phyloP scores from a whole-genome alignment of 768 basidiomycete genomes.

The Hericium rajendrae region DNA sequence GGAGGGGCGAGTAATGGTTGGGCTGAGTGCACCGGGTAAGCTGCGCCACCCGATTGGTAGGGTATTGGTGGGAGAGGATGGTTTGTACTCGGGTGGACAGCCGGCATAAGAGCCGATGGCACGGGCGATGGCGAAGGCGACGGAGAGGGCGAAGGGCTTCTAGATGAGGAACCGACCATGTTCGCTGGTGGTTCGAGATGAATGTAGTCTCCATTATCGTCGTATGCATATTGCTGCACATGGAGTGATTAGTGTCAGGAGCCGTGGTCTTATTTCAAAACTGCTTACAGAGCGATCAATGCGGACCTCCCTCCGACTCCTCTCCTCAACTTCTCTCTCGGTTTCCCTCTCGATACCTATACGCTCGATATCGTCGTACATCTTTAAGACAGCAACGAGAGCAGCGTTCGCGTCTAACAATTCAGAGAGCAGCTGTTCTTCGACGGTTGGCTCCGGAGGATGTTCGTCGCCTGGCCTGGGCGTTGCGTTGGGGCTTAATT shows the following conservation, averaged over 20 bases:
- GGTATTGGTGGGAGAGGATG: conserved; percentile 31
- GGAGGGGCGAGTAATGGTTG: conserved; percentile 48
- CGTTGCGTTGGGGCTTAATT: conserved; percentile 1
- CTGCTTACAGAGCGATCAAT: conserved; percentile 56
- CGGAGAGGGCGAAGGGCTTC: conserved; percentile 35
- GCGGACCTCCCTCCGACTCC: conserved; percentile 57
- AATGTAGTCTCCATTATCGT: conserved; percentile 24
- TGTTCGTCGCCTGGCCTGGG: conserved; percentile 11
- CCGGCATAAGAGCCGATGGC: conserved; percentile 21
- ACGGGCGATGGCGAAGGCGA: conserved; percentile 31
- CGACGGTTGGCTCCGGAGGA: conserved; percentile 44
- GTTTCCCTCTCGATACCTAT: conserved; percentile 49
- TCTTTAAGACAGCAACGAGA: conserved; percentile 54
- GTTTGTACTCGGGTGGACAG: conserved; percentile 17
- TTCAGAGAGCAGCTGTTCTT: conserved; percentile 67
- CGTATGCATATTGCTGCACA: conserved; percentile 28
- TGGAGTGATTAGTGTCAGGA: not conserved
- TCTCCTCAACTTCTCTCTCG: conserved; percentile 53
- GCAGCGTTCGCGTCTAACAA: conserved; percentile 68
- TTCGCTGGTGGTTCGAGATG: conserved; percentile 21
- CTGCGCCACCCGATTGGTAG: conserved; percentile 15
- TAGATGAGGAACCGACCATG: conserved; percentile 27
- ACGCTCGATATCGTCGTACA: conserved; percentile 71
- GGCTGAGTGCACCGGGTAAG: conserved; percentile 14
- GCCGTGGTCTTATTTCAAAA: not conserved